These are phyloP conservation scores for Cinnamomum chago DNA, from an alignment of 164 flowering plant genomes.

Conservation along the genomic window DNA sequence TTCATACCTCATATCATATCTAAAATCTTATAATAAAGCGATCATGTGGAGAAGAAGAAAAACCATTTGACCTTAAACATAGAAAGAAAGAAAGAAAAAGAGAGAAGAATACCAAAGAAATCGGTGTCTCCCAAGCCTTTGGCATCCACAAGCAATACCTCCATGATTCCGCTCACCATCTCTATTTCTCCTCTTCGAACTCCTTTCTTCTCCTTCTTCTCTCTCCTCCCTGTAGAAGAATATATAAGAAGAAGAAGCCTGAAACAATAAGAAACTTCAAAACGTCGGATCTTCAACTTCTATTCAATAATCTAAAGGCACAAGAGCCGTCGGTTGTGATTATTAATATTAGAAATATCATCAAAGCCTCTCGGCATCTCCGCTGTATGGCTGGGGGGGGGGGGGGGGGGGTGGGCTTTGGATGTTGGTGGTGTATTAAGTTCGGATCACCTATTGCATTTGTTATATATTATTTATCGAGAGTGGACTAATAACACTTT, in stretches of 20 bases:
- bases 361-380: too few relatives aligned
- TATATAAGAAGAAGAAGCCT: neutral
- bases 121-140: constrained; percentile 11
- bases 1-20: neutral
- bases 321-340: too few relatives aligned
- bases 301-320: too few relatives aligned
- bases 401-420: too few relatives aligned
- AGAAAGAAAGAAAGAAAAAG: neutral
- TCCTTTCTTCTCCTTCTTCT: neutral
- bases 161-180: constrained; percentile 17
- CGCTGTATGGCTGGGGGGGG: too few relatives aligned
- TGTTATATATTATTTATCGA: too few relatives aligned
- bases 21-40: neutral
- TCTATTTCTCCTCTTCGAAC: neutral
- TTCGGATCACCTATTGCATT: too few relatives aligned
- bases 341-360: too few relatives aligned
- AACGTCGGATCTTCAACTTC: neutral
- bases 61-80: neutral
- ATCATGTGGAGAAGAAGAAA: neutral
- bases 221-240: neutral
- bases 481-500: too few relatives aligned
- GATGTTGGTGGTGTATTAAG: too few relatives aligned
- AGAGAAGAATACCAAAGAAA: neutral
- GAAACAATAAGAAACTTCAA: neutral
- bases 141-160: constrained; percentile 21